Evolutionary conservation across 2,329 filamentous ascomycete species (phyloP).

Genomic region (Alternaria solani): DNA sequence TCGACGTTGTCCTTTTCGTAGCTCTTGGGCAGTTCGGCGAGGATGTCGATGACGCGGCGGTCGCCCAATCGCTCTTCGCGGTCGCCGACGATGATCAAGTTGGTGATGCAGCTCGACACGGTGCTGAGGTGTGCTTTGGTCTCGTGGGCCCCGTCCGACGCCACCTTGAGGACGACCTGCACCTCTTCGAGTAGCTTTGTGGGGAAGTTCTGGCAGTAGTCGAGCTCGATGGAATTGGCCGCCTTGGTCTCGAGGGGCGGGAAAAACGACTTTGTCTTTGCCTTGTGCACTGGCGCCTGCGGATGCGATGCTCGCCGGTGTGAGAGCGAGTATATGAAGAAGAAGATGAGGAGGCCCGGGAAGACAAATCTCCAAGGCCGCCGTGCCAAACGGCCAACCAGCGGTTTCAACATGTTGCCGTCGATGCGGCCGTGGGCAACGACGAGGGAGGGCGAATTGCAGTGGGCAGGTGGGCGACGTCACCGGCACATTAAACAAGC

Average conservation of each 20-base stretch:
- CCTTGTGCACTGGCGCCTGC: slow-evolving; percentile 33
- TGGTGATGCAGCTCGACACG: slow-evolving; percentile 63
- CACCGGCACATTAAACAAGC: slow-evolving; percentile 23
- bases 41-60: slow-evolving; percentile 58
- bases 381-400: slow-evolving; percentile 37
- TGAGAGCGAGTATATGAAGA: slow-evolving; percentile 42
- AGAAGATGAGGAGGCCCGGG: slow-evolving; percentile 42
- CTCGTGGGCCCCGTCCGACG: slow-evolving; percentile 54
- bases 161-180: slow-evolving; percentile 61
- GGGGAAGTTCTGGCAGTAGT: slow-evolving; percentile 54
- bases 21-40: slow-evolving; percentile 60
- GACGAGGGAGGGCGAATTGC: slow-evolving; percentile 6
- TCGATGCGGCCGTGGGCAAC: slow-evolving; percentile 11
- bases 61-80: slow-evolving; percentile 62
- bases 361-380: slow-evolving; percentile 45
- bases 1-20: slow-evolving; percentile 56
- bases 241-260: slow-evolving; percentile 43
- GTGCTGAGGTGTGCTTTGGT: slow-evolving; percentile 60
- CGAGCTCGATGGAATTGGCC: slow-evolving; percentile 41
- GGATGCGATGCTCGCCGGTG: slow-evolving; percentile 28
- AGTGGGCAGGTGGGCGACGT: slow-evolving; percentile 15
- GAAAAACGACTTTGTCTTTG: slow-evolving; percentile 49
- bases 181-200: slow-evolving; percentile 52
- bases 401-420: slow-evolving; percentile 34
- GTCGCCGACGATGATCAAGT: slow-evolving; percentile 67